A percentile compares a stretch with the other conserved stretches of the same genome.
phyloP scores from a whole-genome alignment of 352 stramenopile species.

The Phytophthora europaea region DNA sequence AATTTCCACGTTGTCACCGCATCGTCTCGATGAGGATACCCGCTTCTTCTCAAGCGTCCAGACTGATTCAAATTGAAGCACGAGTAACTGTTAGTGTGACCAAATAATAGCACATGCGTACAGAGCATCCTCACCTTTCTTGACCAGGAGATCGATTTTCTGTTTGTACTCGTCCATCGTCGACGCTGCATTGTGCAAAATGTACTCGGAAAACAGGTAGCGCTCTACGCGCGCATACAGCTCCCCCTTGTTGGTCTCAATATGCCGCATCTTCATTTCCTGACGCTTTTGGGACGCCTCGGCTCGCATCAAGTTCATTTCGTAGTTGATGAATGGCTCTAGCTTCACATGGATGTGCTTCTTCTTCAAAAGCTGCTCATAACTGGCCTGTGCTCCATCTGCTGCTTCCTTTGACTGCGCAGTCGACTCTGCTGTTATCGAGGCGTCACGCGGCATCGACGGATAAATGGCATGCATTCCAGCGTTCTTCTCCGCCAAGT shows the following conservation, averaged over 20 bases:
- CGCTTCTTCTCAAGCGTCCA: constrained; percentile 73
- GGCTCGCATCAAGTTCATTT: constrained; percentile 83
- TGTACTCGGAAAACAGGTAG: constrained; percentile 85
- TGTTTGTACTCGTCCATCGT: constrained; percentile 68
- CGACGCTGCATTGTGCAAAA: constrained; percentile 74
- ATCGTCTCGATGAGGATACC: constrained; percentile 63
- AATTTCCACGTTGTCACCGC: constrained; percentile 69
- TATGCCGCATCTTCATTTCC: constrained; percentile 87
- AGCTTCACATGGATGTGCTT: constrained; percentile 78
- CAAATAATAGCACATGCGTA: constrained; percentile 5
- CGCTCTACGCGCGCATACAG: constrained; percentile 76
- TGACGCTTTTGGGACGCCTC: constrained; percentile 84
- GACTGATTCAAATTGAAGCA: constrained; percentile 33
- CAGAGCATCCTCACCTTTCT: constrained; percentile 64
- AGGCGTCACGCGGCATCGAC: constrained; percentile 29
- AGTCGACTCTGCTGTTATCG: constrained; percentile 2
- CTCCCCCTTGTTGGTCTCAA: constrained; percentile 86
- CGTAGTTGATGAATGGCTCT: constrained; percentile 85
- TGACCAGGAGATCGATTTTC: constrained; percentile 69
- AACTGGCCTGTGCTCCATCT: constrained; percentile 25
- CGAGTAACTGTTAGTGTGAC: neutral
- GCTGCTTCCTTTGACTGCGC: constrained; percentile 13
- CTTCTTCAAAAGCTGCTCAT: constrained; percentile 50
- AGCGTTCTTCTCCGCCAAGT: constrained; percentile 41
- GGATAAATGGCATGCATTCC: constrained; percentile 53